Percentiles rank a stretch among this genome's conserved stretches.
Conservation (phyloP, 208 protist genomes). For the Trypanosoma scelopori region DNA sequence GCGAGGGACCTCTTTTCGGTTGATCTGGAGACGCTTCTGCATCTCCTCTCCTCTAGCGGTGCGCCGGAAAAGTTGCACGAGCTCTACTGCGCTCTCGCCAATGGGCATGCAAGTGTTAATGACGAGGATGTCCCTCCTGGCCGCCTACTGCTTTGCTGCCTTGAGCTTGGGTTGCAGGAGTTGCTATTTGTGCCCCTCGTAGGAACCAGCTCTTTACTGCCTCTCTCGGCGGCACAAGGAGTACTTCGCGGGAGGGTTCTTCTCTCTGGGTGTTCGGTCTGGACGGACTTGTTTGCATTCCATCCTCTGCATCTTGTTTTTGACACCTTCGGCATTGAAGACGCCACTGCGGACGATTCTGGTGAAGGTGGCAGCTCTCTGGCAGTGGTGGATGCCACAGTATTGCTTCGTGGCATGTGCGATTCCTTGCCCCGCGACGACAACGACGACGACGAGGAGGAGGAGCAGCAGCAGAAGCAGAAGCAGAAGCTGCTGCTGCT, state of each 20-base stretch:
- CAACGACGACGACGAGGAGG: no score
- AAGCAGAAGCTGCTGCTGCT: background rate
- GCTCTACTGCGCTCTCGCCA: slow-evolving; percentile 4
- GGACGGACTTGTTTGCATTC: slow-evolving; percentile 13
- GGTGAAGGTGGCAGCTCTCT: background rate
- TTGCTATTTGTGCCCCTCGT: slow-evolving; percentile 26
- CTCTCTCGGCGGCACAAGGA: slow-evolving; percentile 1
- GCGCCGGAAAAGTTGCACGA: background rate
- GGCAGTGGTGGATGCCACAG: background rate
- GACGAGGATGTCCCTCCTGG: background rate
- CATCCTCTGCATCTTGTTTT: slow-evolving; percentile 31
- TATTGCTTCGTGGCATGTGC: background rate
- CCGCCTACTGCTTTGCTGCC: slow-evolving; percentile 12
- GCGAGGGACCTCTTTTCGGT: slow-evolving; percentile 9
- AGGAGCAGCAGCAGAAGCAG: background rate
- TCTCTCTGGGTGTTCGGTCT: slow-evolving; percentile 9
- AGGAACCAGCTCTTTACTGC: slow-evolving; percentile 9
- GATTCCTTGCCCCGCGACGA: background rate
- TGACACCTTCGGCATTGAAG: background rate
- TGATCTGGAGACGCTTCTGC: slow-evolving; percentile 7
- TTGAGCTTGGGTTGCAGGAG: slow-evolving; percentile 17
- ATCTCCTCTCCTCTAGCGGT: slow-evolving; percentile 7
- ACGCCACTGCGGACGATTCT: background rate
- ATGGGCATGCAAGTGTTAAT: background rate
- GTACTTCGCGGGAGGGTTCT: slow-evolving; percentile 13